Conservation (phyloP, 768 basidiomycete genomes). For the Podaxis rugospora region DNA sequence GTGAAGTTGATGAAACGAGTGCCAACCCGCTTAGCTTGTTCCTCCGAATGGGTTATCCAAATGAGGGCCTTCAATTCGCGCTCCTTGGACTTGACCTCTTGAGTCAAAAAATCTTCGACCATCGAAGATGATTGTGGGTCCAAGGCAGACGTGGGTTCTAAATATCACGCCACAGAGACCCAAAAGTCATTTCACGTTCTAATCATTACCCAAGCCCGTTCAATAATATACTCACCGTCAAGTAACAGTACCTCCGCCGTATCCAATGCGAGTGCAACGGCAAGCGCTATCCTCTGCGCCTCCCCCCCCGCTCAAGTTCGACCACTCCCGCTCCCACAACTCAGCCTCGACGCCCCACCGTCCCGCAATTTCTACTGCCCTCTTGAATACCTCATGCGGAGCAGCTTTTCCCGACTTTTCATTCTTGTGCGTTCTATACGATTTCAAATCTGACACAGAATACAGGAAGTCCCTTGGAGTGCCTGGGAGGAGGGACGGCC, state of each 20-base stretch:
- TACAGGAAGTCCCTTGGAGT: conserved; percentile 72
- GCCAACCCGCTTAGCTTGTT: conserved; percentile 73
- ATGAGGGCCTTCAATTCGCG: conserved; percentile 64
- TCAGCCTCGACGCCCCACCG: conserved; percentile 63
- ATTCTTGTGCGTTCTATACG: not conserved
- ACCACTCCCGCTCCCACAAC: conserved; percentile 80
- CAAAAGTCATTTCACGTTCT: not conserved
- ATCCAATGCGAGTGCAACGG: conserved; percentile 66
- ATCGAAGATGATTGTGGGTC: conserved; percentile 60
- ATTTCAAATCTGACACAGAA: conserved; percentile 17
- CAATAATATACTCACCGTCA: conserved; percentile 52
- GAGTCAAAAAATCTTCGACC: conserved; percentile 61
- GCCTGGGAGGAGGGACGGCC: conserved; percentile 81
- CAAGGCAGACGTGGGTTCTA: conserved; percentile 89
- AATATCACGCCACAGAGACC: not conserved
- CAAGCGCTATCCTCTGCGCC: conserved; percentile 76
- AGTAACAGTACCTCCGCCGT: conserved; percentile 76
- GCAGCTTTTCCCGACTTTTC: conserved; percentile 13
- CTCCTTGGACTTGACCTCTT: conserved; percentile 43
- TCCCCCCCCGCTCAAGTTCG: conserved; percentile 85
- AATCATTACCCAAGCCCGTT: not conserved
- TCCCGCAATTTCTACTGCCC: conserved; percentile 50
- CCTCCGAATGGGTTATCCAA: conserved; percentile 87
- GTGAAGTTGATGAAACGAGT: conserved; percentile 57
- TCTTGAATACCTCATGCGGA: conserved; percentile 20